phyloP scores from a whole-genome alignment of 176 grass and related monocot species.

The Otatea glauca region DNA sequence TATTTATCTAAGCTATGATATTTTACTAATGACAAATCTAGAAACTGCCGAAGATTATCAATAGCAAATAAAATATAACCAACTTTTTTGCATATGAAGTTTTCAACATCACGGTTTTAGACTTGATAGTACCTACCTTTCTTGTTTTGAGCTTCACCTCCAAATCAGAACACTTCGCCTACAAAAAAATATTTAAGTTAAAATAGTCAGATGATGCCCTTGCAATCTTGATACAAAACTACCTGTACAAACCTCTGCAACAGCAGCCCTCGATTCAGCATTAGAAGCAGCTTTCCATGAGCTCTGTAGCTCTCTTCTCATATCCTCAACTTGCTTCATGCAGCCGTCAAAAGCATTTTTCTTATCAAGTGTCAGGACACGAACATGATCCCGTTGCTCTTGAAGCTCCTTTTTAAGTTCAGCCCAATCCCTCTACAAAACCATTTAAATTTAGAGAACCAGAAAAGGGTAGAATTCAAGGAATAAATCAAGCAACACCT shows the following conservation, averaged over 20 bases:
- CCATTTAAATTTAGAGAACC: conserved; percentile 31
- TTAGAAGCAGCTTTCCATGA: conserved; percentile 73
- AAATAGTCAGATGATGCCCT: conserved; percentile 29
- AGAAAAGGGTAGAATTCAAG: conserved; percentile 12
- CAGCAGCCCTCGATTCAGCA: conserved; percentile 79
- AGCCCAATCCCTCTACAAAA: conserved; percentile 91
- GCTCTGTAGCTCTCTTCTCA: conserved; percentile 86
- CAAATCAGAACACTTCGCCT: conserved; percentile 82
- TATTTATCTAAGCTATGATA: neutral
- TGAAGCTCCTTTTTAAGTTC: conserved; percentile 94
- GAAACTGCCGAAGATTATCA: conserved; percentile 14
- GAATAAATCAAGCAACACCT: conserved; percentile 11
- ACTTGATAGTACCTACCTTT: conserved; percentile 64
- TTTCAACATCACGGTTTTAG: conserved; percentile 26
- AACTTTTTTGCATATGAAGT: neutral
- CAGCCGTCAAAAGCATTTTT: conserved; percentile 67
- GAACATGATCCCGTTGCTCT: conserved; percentile 85
- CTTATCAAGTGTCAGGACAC: conserved; percentile 74
- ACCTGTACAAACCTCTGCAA: conserved; percentile 74
- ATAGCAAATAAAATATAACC: conserved; percentile 1
- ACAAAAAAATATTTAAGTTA: conserved; percentile 32
- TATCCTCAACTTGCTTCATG: conserved; percentile 82
- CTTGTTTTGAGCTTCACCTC: conserved; percentile 60
- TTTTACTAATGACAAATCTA: conserved; percentile 4
- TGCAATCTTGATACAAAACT: conserved; percentile 9